Conservation (phyloP, 2,329 filamentous ascomycete genomes). For the Penicillium sp. region DNA sequence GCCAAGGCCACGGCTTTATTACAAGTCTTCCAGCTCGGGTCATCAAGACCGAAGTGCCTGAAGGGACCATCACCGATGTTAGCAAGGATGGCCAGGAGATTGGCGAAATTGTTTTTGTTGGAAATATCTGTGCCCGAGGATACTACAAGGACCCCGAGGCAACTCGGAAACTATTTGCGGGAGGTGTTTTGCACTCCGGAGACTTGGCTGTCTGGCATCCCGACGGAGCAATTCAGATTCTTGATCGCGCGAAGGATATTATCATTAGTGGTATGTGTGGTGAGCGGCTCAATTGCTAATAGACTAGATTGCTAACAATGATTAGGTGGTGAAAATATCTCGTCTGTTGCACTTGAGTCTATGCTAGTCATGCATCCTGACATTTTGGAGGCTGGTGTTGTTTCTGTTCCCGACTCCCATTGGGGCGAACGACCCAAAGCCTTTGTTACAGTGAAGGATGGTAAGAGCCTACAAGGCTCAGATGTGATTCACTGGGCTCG, state of each 20-base stretch:
- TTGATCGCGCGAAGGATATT: slow-evolving; percentile 94
- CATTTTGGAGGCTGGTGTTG: slow-evolving; percentile 87
- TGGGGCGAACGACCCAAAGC: slow-evolving; percentile 98
- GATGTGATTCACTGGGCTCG: slow-evolving; percentile 86
- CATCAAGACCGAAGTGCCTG: slow-evolving; percentile 72
- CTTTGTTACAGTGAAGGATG: slow-evolving; percentile 76
- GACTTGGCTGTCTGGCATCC: slow-evolving; percentile 92
- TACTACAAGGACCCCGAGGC: slow-evolving; percentile 90
- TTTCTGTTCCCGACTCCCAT: slow-evolving; percentile 79
- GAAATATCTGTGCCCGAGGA: slow-evolving; percentile 87
- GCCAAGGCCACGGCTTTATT: slow-evolving; percentile 89
- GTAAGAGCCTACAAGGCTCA: slow-evolving; percentile 58
- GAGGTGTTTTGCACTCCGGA: slow-evolving; percentile 82
- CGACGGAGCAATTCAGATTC: slow-evolving; percentile 86
- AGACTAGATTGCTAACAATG: background rate
- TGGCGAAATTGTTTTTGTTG: slow-evolving; percentile 79
- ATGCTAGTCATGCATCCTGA: slow-evolving; percentile 86
- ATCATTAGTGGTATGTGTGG: slow-evolving; percentile 77
- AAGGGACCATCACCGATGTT: slow-evolving; percentile 66
- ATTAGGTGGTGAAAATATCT: slow-evolving; percentile 91
- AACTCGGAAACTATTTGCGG: slow-evolving; percentile 80
- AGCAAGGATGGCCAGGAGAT: slow-evolving; percentile 69
- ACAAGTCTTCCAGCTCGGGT: slow-evolving; percentile 77
- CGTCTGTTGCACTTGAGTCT: slow-evolving; percentile 83
- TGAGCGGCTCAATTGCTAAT: no score